Conservation (phyloP, 1,284 basidiomycete species). For the Testicularia cyperi region DNA sequence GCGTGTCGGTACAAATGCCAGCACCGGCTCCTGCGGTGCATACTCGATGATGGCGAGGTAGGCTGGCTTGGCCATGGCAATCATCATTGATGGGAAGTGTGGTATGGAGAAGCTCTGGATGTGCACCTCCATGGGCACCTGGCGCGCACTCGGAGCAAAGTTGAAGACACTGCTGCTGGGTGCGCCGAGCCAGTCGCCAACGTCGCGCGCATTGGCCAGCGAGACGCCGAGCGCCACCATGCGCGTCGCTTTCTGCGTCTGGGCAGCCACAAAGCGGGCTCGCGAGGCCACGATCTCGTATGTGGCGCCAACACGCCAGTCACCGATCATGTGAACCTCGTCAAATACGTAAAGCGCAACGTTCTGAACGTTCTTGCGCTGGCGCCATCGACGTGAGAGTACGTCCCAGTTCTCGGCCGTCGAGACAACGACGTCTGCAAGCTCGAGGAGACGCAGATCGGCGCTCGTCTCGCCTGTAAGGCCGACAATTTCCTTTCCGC, state of each 20-base stretch:
- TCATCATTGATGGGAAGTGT: conserved; percentile 97
- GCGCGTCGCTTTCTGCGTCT: conserved; percentile 84
- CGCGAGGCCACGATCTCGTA: conserved; percentile 95
- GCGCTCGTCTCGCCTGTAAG: conserved; percentile 93
- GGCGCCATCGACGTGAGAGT: conserved; percentile 91
- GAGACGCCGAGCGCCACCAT: conserved; percentile 93
- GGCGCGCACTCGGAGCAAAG: conserved; percentile 91
- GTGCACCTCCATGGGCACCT: conserved; percentile 95
- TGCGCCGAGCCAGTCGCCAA: conserved; percentile 97
- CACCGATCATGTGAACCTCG: conserved; percentile 87
- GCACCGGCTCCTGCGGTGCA: conserved; percentile 80
- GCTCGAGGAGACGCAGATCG: conserved; percentile 82
- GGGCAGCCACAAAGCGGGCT: conserved; percentile 92
- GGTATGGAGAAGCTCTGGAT: conserved; percentile 92
- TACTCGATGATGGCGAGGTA: conserved; percentile 91
- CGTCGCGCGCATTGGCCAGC: conserved; percentile 89
- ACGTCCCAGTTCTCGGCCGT: conserved; percentile 93
- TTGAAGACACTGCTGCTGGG: conserved; percentile 89
- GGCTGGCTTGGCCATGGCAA: conserved; percentile 97
- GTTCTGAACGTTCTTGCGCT: conserved; percentile 92
- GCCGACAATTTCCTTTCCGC: conserved; percentile 87
- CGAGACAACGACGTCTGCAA: conserved; percentile 77
- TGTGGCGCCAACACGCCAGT: conserved; percentile 84
- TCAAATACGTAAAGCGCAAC: conserved; percentile 91
- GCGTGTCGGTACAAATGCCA: conserved; percentile 88